phyloP scores from a whole-genome alignment of 257 asterid genomes.

The Petunia secreta region DNA sequence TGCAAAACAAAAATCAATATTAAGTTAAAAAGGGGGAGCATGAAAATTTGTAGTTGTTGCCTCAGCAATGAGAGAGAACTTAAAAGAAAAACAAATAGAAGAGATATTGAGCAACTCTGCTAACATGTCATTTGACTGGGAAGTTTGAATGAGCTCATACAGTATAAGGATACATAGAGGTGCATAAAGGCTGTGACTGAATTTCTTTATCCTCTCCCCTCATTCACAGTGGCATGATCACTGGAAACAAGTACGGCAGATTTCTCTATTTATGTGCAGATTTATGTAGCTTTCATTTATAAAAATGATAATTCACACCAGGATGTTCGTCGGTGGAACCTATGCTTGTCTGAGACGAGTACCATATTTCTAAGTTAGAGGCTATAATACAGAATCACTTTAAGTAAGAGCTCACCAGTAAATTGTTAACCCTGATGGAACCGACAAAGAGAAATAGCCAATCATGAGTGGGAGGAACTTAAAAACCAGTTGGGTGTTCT shows the following conservation, averaged over 20 bases:
- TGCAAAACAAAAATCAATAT: not conserved
- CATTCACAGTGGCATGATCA: not conserved
- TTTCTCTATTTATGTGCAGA: not conserved
- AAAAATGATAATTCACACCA: constrained; percentile 15
- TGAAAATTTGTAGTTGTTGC: constrained; percentile 21
- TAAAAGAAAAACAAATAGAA: not conserved
- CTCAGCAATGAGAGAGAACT: not conserved
- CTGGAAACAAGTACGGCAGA: constrained; percentile 1
- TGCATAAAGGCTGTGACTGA: not conserved
- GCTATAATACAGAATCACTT: not conserved
- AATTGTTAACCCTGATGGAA: constrained; percentile 96
- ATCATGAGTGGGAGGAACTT: constrained; percentile 99
- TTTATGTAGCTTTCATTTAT: not conserved
- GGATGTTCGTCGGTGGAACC: not conserved
- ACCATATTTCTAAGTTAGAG: constrained; percentile 1
- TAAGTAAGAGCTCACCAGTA: constrained; percentile 66
- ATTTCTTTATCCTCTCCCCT: constrained; percentile 11
- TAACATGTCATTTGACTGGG: not conserved
- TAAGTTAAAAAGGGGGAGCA: not conserved
- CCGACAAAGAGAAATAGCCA: constrained; percentile 98
- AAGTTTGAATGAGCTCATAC: not conserved
- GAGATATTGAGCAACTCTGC: not conserved
- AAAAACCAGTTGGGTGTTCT: constrained; percentile 88
- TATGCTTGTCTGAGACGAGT: not conserved
- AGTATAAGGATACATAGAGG: not conserved